Conservation (phyloP, 2,329 filamentous ascomycete genomes). For the Clonostachys sp. region DNA sequence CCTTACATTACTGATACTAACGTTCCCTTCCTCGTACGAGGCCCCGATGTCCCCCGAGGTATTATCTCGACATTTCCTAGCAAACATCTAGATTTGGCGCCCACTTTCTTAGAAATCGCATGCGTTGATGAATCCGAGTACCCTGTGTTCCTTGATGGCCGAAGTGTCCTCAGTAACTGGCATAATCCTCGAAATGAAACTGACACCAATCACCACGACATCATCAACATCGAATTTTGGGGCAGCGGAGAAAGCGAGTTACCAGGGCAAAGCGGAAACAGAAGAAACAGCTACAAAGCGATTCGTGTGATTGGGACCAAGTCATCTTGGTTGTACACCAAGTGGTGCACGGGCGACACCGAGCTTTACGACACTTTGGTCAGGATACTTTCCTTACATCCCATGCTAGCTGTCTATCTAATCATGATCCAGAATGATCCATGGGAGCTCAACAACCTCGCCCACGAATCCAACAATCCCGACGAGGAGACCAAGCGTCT, state of each 20-base stretch:
- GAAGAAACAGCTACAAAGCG: conserved; percentile 18
- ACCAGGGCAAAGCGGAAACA: background rate
- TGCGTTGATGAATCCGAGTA: conserved; percentile 7
- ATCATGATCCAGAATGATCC: conserved; percentile 8
- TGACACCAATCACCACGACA: conserved; percentile 27
- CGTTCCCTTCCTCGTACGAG: conserved; percentile 44
- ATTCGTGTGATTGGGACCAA: conserved; percentile 14
- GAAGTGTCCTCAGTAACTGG: conserved; percentile 19
- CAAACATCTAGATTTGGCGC: conserved; percentile 49
- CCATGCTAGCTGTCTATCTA: background rate
- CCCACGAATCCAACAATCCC: background rate
- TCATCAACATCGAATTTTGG: conserved; percentile 32
- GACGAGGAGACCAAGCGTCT: conserved; percentile 6
- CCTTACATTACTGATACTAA: conserved; percentile 47
- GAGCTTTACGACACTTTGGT: conserved; percentile 21
- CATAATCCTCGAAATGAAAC: conserved; percentile 5
- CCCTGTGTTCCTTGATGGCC: conserved; percentile 19
- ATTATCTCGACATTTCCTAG: conserved; percentile 30
- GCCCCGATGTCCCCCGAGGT: conserved; percentile 36
- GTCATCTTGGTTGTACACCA: conserved; percentile 13
- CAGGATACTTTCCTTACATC: background rate
- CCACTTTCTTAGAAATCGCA: conserved; percentile 39
- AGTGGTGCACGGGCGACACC: conserved; percentile 21
- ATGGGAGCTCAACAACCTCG: conserved; percentile 13
- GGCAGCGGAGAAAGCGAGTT: conserved; percentile 15